These are phyloP conservation scores for Venturia pyrina DNA, from an alignment of 2,329 filamentous ascomycete genomes.

Conservation along the genomic window DNA sequence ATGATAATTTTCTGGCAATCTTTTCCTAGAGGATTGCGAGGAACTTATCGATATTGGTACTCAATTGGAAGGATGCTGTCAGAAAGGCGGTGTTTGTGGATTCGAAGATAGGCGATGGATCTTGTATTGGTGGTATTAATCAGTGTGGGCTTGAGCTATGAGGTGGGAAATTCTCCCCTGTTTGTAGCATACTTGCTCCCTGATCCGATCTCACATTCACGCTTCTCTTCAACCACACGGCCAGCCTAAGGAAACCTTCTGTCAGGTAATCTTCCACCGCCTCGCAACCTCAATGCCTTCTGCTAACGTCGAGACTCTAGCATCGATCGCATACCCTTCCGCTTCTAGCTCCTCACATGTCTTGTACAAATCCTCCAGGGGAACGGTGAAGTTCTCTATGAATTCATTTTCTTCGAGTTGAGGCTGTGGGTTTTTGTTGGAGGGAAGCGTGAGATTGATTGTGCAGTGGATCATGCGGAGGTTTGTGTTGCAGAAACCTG, in stretches of 20 bases:
- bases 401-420: constrained; percentile 72
- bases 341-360: constrained; percentile 57
- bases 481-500: constrained; percentile 32
- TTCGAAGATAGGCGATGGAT: too few relatives aligned
- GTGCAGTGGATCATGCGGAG: constrained; percentile 59
- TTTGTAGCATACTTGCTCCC: too few relatives aligned
- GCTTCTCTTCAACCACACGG: too few relatives aligned
- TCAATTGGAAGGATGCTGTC: too few relatives aligned
- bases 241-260: too few relatives aligned
- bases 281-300: constrained; percentile 69
- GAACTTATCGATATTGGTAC: too few relatives aligned
- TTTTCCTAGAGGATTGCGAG: background rate
- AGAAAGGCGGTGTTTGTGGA: too few relatives aligned
- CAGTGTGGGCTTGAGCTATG: too few relatives aligned
- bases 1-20: background rate
- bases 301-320: constrained; percentile 64
- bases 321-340: constrained; percentile 70
- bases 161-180: too few relatives aligned
- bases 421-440: constrained; percentile 59
- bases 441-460: constrained; percentile 58
- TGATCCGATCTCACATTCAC: too few relatives aligned
- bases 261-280: constrained; percentile 26
- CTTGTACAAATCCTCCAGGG: constrained; percentile 52
- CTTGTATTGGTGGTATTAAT: too few relatives aligned
- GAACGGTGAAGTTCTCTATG: constrained; percentile 67